phyloP scores from a whole-genome alignment of 192 early-diverging fungal species.

The Coemansia sp. region DNA sequence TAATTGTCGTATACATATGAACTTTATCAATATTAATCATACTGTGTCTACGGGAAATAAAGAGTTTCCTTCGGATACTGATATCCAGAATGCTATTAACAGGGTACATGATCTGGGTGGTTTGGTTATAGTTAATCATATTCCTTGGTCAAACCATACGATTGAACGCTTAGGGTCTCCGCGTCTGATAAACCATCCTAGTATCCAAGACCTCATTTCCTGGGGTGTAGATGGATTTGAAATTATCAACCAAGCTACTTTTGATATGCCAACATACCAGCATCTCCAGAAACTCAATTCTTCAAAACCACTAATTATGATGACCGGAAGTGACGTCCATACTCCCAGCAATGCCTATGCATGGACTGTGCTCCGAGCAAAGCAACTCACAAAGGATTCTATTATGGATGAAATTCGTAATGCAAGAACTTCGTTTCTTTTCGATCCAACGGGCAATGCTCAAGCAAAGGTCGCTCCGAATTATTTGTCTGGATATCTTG shows the following conservation, averaged over 20 bases:
- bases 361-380: conserved; percentile 60
- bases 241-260: conserved; percentile 56
- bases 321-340: conserved; percentile 68
- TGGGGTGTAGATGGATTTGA: conserved; percentile 76
- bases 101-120: conserved; percentile 64
- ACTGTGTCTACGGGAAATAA: conserved; percentile 47
- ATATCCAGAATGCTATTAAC: conserved; percentile 56
- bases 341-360: conserved; percentile 56
- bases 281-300: conserved; percentile 17
- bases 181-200: conserved; percentile 61
- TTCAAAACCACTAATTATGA: conserved; percentile 48
- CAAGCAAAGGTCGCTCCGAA: conserved; percentile 32
- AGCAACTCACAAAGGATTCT: conserved; percentile 37
- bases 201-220: conserved; percentile 52
- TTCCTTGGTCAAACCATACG: conserved; percentile 71
- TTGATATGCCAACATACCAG: conserved; percentile 58
- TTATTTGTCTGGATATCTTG: conserved; percentile 26
- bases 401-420: conserved; percentile 59
- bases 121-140: conserved; percentile 71
- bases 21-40: conserved; percentile 61
- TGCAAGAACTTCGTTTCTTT: conserved; percentile 59
- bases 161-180: conserved; percentile 53
- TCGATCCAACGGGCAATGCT: conserved; percentile 66
- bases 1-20: conserved; percentile 70
- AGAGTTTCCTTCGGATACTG: conserved; percentile 59